phyloP scores from a whole-genome alignment of 306 rosid genomes.

The Prunus dulcis region DNA sequence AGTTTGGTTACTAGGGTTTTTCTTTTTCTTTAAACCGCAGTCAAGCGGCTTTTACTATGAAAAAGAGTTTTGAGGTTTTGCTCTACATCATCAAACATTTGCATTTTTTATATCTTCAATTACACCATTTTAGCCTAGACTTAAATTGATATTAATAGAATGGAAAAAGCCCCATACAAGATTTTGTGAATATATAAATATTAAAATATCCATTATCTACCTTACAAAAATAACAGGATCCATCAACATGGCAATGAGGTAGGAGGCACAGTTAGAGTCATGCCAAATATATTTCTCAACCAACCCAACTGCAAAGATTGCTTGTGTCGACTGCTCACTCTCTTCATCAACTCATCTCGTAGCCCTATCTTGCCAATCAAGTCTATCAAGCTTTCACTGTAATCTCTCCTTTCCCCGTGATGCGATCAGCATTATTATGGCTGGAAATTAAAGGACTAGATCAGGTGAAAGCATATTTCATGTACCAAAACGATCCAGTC shows the following conservation, averaged over 20 bases:
- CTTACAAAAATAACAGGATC: too few relatives aligned
- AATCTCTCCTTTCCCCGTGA: neutral
- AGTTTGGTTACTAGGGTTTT: too few relatives aligned
- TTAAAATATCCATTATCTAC: too few relatives aligned
- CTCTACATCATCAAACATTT: too few relatives aligned
- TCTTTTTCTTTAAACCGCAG: too few relatives aligned
- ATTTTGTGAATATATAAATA: too few relatives aligned
- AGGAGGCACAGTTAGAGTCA: neutral
- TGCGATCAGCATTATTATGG: neutral
- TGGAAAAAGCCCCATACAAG: too few relatives aligned
- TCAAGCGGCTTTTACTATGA: too few relatives aligned
- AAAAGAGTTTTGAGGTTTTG: too few relatives aligned
- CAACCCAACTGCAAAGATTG: neutral
- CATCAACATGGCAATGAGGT: neutral
- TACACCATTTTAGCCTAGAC: too few relatives aligned
- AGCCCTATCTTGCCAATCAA: neutral
- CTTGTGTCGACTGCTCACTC: neutral
- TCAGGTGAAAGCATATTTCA: neutral
- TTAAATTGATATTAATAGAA: too few relatives aligned
- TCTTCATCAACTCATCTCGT: neutral
- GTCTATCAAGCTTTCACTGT: neutral
- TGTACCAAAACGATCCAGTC: constrained; percentile 91
- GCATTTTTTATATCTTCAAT: too few relatives aligned
- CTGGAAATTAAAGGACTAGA: neutral
- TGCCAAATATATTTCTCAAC: neutral